These are phyloP conservation scores for Hypoxylon rickii DNA, from an alignment of 495 filamentous ascomycete genomes.

Conservation along the genomic window DNA sequence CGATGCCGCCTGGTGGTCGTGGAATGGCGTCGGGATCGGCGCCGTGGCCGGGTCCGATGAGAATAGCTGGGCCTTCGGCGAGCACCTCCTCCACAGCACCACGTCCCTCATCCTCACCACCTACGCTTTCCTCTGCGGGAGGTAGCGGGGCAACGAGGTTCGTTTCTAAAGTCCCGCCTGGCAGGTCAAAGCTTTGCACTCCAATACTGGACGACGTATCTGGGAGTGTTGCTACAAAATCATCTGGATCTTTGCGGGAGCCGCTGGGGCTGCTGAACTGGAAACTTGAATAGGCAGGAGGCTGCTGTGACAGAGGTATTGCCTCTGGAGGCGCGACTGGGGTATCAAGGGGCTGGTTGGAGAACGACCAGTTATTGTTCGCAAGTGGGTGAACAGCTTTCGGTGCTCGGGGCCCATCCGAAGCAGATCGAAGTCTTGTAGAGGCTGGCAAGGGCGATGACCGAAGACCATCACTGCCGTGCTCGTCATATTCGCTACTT, in stretches of 20 bases:
- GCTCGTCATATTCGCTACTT: conserved; percentile 3
- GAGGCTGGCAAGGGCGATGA: conserved; percentile 10
- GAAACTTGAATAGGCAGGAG: not conserved
- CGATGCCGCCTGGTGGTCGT: conserved; percentile 40
- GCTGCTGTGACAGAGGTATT: not conserved
- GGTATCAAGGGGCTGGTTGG: conserved; percentile 30
- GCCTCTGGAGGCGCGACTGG: not conserved
- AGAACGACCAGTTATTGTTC: conserved; percentile 57
- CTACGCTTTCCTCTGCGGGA: not conserved
- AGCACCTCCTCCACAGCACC: not conserved
- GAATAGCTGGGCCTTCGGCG: not conserved
- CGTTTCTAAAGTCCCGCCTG: no score
- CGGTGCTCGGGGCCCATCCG: conserved; percentile 49
- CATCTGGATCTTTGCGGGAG: no score
- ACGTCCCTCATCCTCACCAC: not conserved
- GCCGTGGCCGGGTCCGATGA: conserved; percentile 3
- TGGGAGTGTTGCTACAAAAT: no score
- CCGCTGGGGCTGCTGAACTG: no score
- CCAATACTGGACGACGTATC: no score
- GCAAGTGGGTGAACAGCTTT: conserved; percentile 47
- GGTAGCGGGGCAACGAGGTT: no score
- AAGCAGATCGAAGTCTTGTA: conserved; percentile 44
- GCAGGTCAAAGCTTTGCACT: no score
- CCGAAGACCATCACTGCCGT: not conserved
- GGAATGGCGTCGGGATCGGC: conserved; percentile 6